Conservation (phyloP, 2,329 filamentous ascomycete species). For the Camptophora hylomeconis region DNA sequence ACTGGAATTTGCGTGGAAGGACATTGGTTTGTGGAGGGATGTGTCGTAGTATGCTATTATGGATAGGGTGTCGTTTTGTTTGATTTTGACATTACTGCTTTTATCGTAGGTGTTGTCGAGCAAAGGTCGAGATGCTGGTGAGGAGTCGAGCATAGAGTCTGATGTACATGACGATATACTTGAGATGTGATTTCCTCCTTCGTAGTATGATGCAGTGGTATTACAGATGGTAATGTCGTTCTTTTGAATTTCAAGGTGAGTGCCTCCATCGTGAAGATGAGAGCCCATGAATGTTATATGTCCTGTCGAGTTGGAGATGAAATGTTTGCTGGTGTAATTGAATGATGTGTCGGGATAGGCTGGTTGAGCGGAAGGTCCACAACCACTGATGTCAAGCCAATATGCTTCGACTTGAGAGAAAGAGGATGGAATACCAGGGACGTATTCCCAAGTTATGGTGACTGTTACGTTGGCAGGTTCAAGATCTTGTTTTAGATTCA, state of each 20-base stretch:
- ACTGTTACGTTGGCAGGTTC: slow-evolving; percentile 6
- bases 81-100: neutral
- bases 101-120: too few species aligned
- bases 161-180: slow-evolving; percentile 4
- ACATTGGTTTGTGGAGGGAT: slow-evolving; percentile 6
- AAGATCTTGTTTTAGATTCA: slow-evolving; percentile 9
- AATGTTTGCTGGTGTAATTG: slow-evolving; percentile 4
- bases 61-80: slow-evolving; percentile 4
- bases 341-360: slow-evolving; percentile 5
- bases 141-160: too few species aligned
- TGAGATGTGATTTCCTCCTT: slow-evolving; percentile 6
- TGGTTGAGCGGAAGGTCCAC: slow-evolving; percentile 3
- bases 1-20: too few species aligned
- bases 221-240: slow-evolving; percentile 5
- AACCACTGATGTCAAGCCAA: slow-evolving; percentile 8
- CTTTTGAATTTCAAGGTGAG: slow-evolving; percentile 6
- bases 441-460: slow-evolving; percentile 7
- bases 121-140: too few species aligned
- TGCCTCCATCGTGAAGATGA: slow-evolving; percentile 10
- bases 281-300: slow-evolving; percentile 5
- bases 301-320: slow-evolving; percentile 1
- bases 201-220: slow-evolving; percentile 5
- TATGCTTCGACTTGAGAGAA: slow-evolving; percentile 4
- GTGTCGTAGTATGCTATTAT: slow-evolving; percentile 8
- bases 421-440: neutral